Percentiles rank a stretch among this genome's conserved stretches.
phyloP scores from a whole-genome alignment of 306 rosid genomes.

The Abrus pulchellus region DNA sequence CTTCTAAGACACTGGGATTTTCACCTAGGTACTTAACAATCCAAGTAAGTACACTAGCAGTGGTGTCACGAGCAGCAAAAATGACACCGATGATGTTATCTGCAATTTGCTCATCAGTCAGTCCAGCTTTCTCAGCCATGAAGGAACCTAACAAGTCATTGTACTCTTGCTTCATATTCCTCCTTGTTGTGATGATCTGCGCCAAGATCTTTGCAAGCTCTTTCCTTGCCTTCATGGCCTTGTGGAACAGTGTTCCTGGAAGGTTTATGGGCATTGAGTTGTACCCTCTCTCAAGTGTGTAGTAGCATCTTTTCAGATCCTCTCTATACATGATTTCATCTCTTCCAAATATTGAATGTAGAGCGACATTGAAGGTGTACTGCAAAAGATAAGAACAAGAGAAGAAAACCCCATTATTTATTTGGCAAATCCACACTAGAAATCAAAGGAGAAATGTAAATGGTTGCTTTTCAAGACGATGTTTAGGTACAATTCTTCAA shows the following conservation, averaged over 20 bases:
- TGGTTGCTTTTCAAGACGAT: too few species aligned
- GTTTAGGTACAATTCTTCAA: too few species aligned
- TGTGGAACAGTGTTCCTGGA: constrained; percentile 90
- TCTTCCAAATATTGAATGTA: constrained; percentile 83
- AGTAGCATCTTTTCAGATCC: constrained; percentile 86
- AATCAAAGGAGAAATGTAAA: not conserved
- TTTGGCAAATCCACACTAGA: not conserved
- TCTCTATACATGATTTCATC: constrained; percentile 74
- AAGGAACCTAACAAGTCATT: constrained; percentile 79
- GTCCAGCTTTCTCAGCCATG: constrained; percentile 84
- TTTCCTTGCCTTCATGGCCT: constrained; percentile 92
- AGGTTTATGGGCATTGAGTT: constrained; percentile 94
- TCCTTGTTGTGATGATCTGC: constrained; percentile 69
- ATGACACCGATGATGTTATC: constrained; percentile 93
- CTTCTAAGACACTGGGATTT: constrained; percentile 71
- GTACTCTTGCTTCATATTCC: constrained; percentile 60
- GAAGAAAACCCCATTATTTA: constrained; percentile 23
- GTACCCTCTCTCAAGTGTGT: constrained; percentile 87
- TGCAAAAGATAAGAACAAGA: constrained; percentile 41
- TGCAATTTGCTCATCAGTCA: constrained; percentile 81
- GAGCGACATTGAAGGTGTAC: constrained; percentile 90
- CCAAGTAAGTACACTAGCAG: constrained; percentile 93
- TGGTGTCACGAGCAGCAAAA: constrained; percentile 96
- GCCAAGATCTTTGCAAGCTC: constrained; percentile 77
- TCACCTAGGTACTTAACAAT: constrained; percentile 84